Conservation (phyloP, 768 basidiomycete genomes). For the Polyporus arcularius region DNA sequence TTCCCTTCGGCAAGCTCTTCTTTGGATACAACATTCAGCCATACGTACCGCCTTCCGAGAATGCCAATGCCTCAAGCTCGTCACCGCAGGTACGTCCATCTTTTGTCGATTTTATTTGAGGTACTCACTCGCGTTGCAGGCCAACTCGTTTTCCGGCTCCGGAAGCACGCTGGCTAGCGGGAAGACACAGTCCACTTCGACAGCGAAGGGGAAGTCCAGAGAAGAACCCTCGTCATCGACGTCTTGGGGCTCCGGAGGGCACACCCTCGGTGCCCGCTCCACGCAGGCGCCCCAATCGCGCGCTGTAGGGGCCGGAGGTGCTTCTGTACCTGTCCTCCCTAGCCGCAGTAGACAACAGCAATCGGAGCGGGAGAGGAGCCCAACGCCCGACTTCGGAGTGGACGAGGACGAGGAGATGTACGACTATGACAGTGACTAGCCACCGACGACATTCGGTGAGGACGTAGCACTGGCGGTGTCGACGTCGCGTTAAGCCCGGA, state of each 20-base stretch:
- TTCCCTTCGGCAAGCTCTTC: slow-evolving; percentile 94
- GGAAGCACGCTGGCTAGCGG: slow-evolving; percentile 66
- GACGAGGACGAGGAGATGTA: slow-evolving; percentile 78
- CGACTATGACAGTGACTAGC: slow-evolving; percentile 72
- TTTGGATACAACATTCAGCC: slow-evolving; percentile 88
- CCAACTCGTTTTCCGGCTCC: slow-evolving; percentile 59
- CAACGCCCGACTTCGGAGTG: slow-evolving; percentile 82
- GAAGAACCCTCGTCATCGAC: slow-evolving; percentile 31
- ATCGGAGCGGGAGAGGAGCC: slow-evolving; percentile 52
- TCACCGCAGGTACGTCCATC: slow-evolving; percentile 19
- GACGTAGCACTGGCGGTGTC: neutral
- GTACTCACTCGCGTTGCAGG: slow-evolving; percentile 22
- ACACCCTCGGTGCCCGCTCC: slow-evolving; percentile 50
- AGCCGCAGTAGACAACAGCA: slow-evolving; percentile 41
- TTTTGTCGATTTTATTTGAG: neutral
- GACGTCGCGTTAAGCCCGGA: neutral
- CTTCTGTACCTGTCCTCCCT: slow-evolving; percentile 47
- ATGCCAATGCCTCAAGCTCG: slow-evolving; percentile 11
- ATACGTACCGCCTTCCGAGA: slow-evolving; percentile 53
- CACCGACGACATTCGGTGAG: neutral
- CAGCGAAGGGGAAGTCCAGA: slow-evolving; percentile 55
- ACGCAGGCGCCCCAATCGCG: slow-evolving; percentile 34
- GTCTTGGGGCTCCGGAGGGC: slow-evolving; percentile 42
- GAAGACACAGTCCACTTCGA: slow-evolving; percentile 32
- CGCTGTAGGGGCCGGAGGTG: slow-evolving; percentile 57